A percentile compares a stretch with the other conserved stretches of the same genome.
Conservation (phyloP, 2,329 filamentous ascomycete genomes). For the Scedosporium dehoogii region DNA sequence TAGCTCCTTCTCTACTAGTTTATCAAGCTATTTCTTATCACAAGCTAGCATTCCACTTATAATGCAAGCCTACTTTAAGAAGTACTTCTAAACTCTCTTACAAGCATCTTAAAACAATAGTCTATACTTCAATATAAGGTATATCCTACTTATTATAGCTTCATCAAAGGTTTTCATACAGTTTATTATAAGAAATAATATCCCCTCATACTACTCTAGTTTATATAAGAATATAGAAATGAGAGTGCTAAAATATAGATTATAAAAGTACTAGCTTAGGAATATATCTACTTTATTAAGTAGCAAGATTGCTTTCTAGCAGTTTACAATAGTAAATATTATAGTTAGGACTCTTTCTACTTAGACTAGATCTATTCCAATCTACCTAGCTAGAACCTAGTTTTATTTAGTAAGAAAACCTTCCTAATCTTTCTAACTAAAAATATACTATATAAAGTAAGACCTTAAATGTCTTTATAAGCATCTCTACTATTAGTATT, state of each 20-base stretch:
- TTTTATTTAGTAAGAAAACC: background rate
- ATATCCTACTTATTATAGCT: slow-evolving; percentile 11
- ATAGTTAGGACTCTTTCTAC: slow-evolving; percentile 8
- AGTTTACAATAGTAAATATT: slow-evolving; percentile 12
- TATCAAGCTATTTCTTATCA: background rate
- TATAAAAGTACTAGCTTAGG: slow-evolving; percentile 6
- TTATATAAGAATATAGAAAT: slow-evolving; percentile 11
- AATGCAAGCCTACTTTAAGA: slow-evolving; percentile 9
- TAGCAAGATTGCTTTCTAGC: slow-evolving; percentile 12
- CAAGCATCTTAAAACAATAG: slow-evolving; percentile 8
- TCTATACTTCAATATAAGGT: slow-evolving; percentile 9
- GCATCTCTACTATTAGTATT: background rate
- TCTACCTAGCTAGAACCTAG: slow-evolving; percentile 4
- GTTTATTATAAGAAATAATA: slow-evolving; percentile 12
- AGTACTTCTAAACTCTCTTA: slow-evolving; percentile 10
- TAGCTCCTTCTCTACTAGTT: background rate
- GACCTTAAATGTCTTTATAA: background rate
- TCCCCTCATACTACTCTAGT: slow-evolving; percentile 11
- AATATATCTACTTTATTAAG: slow-evolving; percentile 9
- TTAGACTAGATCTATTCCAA: slow-evolving; percentile 6
- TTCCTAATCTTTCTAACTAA: background rate
- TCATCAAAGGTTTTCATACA: slow-evolving; percentile 10
- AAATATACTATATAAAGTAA: background rate
- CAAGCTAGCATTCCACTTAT: background rate
- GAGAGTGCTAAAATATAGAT: slow-evolving; percentile 11